phyloP scores from a whole-genome alignment of 495 filamentous ascomycete genomes.

The Xylaria intraflava region DNA sequence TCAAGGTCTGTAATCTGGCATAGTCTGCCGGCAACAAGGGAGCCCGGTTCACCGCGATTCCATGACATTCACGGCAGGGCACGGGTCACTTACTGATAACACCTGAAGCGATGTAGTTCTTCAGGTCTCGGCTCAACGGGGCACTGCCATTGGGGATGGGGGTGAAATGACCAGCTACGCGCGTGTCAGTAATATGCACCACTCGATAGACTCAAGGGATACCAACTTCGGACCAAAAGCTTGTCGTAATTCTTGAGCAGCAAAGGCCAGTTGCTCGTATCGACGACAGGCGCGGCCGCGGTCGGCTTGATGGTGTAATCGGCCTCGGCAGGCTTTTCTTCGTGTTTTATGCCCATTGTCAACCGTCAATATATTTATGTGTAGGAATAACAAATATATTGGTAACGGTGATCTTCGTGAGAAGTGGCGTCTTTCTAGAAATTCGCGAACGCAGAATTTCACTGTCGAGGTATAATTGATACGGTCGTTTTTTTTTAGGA shows the following conservation, averaged over 20 bases:
- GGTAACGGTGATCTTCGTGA: slow-evolving; percentile 15
- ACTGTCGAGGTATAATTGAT: slow-evolving; percentile 13
- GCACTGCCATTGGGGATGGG: slow-evolving; percentile 84
- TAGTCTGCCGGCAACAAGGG: background rate
- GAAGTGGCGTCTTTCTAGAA: slow-evolving; percentile 8
- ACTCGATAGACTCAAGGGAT: background rate
- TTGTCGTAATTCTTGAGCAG: slow-evolving; percentile 89
- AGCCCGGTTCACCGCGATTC: background rate
- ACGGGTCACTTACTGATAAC: slow-evolving; percentile 60
- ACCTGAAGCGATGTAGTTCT: slow-evolving; percentile 89
- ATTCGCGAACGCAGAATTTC: slow-evolving; percentile 9
- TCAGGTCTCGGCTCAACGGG: slow-evolving; percentile 84
- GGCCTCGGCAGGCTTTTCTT: slow-evolving; percentile 56
- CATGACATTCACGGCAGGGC: background rate
- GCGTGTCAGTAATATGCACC: background rate
- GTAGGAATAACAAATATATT: slow-evolving; percentile 5
- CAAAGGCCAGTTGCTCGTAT: slow-evolving; percentile 79
- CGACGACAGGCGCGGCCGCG: slow-evolving; percentile 58
- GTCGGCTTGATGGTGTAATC: slow-evolving; percentile 87
- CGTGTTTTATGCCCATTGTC: slow-evolving; percentile 54
- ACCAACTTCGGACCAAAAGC: slow-evolving; percentile 43
- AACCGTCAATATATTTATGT: slow-evolving; percentile 16
- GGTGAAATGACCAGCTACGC: slow-evolving; percentile 69
- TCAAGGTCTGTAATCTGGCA: background rate
- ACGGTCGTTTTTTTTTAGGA: background rate